Base-by-base conservation (phyloP, 129 eudicot genomes). In the Daucus carota region DNA sequence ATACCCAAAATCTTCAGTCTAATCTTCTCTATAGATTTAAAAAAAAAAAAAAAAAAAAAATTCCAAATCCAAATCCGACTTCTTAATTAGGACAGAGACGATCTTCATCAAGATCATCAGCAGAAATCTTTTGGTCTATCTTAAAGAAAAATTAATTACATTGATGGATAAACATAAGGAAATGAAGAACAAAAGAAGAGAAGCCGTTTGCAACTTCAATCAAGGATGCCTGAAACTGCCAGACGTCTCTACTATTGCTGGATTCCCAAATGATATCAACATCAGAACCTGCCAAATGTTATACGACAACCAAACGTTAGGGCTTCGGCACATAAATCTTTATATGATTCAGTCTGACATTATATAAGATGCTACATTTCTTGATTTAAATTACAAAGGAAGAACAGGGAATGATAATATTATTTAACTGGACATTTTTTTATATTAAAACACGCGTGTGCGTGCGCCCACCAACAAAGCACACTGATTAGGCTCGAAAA, bases 41-140 rank as follows among this genome's bases (percentile, higher is more conserved):
- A 5, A 36, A 5, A 36, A 36, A 36, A 36, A 36, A 36, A 22
- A 8, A 54, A 50, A 17, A 7, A 4, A 52, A 44, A 52, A 22
- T 28, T 18, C 28, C 63, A 54, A 54, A 54, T 54, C 63, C 63
- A 54, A 54, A 54, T 54, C 63, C 63, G n/a, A n/a, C 63, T n/a
- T 29, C 63, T 8, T 54, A 22, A 9, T 22, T n/a, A 22, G 62
- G 62, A 52, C 8, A 52, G 4, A 5, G 62, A 52, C 4, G 62
- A 22, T 54, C 24, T 48, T 4, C 1, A 17, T 17, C 57, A 48
- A 2, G 63, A 54, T 54, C 29, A 9, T n/a, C 29, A 10, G 63
- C 29, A n/a, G 29, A 54, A 54, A 52, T 52, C 60, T 52, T n/a
- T 47, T 54, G 63, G 8, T 54, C 29, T 54, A 54, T 54, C 28